Evolutionary conservation across 768 basidiomycete genomes (phyloP).

Genomic region (Filobasidium floriforme): DNA sequence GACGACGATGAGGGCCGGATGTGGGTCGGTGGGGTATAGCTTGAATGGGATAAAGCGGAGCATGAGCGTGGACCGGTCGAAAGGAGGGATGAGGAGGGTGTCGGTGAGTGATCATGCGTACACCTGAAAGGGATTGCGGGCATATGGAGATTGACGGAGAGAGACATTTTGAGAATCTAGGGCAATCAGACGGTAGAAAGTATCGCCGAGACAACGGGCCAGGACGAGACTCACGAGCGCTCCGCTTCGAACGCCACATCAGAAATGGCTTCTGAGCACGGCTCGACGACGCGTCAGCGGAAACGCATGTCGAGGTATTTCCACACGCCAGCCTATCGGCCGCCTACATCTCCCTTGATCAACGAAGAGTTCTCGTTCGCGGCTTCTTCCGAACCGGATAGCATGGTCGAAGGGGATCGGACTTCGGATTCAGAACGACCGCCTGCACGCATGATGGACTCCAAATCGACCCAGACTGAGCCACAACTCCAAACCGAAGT

Average conservation of each 20-base stretch:
- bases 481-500: not conserved
- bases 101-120: not conserved
- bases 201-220: not conserved
- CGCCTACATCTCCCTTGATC: slow-evolving; percentile 5
- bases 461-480: slow-evolving; percentile 31
- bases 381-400: not conserved
- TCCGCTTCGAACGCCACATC: not conserved
- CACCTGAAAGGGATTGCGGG: not conserved
- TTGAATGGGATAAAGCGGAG: slow-evolving; percentile 3
- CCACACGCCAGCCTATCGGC: not conserved
- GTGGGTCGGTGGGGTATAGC: not conserved
- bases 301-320: not conserved
- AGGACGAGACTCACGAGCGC: not conserved
- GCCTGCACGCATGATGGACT: not conserved
- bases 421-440: not conserved
- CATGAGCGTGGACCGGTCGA: not conserved
- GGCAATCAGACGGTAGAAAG: not conserved
- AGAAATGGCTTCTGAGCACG: not conserved
- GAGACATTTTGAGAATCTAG: not conserved
- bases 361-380: slow-evolving; percentile 5
- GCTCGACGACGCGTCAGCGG: not conserved
- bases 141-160: not conserved
- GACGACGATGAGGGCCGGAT: not conserved
- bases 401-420: slow-evolving; percentile 14
- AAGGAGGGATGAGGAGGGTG: not conserved